phyloP scores from a whole-genome alignment of 176 grass and related monocot species.

The Pontederia crassipes region DNA sequence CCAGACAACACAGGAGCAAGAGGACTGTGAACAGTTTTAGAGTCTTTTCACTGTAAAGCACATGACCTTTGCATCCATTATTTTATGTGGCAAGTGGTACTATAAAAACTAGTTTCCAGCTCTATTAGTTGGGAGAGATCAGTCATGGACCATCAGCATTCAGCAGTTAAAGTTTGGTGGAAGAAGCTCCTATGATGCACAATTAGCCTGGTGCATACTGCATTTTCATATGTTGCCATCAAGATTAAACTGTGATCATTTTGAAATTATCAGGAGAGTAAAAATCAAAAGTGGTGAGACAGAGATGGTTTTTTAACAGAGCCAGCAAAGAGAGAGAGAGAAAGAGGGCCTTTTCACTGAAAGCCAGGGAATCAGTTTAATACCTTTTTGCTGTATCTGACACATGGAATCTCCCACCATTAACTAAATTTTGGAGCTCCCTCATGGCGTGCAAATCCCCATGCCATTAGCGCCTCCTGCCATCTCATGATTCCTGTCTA shows the following conservation, averaged over 20 bases:
- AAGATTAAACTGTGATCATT: neutral
- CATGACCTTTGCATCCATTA: too few relatives aligned
- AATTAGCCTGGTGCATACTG: too few relatives aligned
- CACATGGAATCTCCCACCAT: neutral
- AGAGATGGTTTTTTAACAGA: neutral
- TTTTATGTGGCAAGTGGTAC: too few relatives aligned
- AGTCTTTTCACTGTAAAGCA: too few relatives aligned
- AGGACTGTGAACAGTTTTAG: too few relatives aligned
- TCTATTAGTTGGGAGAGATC: too few relatives aligned
- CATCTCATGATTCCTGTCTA: neutral
- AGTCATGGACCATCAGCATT: too few relatives aligned
- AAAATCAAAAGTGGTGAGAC: neutral
- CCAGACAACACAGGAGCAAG: too few relatives aligned
- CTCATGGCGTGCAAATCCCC: neutral
- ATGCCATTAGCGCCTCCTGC: neutral
- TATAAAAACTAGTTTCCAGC: too few relatives aligned
- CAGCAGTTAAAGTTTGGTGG: too few relatives aligned
- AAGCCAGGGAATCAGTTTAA: slow-evolving; percentile 7
- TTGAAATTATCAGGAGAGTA: neutral
- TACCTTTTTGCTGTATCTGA: slow-evolving; percentile 11
- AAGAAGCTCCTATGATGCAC: too few relatives aligned
- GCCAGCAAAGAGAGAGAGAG: neutral
- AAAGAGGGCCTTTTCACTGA: slow-evolving; percentile 1
- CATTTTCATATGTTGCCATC: too few relatives aligned
- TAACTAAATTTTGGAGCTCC: neutral